Conservation (phyloP, 1,284 basidiomycete genomes). For the Moesziomyces antarcticus region DNA sequence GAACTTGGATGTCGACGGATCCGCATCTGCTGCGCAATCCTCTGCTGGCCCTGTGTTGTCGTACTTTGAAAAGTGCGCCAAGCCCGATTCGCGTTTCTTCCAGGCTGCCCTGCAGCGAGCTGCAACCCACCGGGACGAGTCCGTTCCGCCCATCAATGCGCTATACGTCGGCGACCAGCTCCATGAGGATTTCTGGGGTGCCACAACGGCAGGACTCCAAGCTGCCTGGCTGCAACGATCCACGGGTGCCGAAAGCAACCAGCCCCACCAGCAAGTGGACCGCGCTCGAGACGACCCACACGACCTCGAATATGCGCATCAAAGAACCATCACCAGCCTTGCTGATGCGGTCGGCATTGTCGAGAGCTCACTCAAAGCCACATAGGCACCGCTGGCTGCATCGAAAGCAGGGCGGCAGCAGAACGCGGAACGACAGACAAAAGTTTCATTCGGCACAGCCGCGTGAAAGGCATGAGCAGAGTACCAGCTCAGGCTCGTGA, state of each 20-base stretch:
- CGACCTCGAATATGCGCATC: slow-evolving; percentile 3
- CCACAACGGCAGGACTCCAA: slow-evolving; percentile 41
- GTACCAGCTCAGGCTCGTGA: background rate
- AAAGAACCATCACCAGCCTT: slow-evolving; percentile 24
- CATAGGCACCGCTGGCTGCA: too few relatives aligned
- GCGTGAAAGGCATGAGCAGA: background rate
- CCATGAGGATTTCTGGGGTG: slow-evolving; percentile 51
- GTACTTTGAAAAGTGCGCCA: slow-evolving; percentile 45
- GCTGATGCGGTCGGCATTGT: slow-evolving; percentile 21
- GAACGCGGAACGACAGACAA: background rate
- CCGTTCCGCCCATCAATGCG: slow-evolving; percentile 12
- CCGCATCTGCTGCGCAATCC: background rate
- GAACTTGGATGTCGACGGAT: slow-evolving; percentile 18
- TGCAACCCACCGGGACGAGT: background rate
- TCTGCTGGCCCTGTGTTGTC: slow-evolving; percentile 32
- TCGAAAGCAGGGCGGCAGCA: too few relatives aligned
- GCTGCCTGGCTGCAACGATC: slow-evolving; percentile 47
- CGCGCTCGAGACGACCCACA: slow-evolving; percentile 3
- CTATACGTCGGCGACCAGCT: slow-evolving; percentile 57
- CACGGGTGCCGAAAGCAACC: slow-evolving; percentile 24
- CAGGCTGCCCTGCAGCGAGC: slow-evolving; percentile 32
- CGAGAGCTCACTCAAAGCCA: slow-evolving; percentile 1
- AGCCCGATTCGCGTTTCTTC: slow-evolving; percentile 47
- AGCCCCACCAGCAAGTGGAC: slow-evolving; percentile 18
- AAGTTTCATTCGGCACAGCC: background rate